Evolutionary conservation across 352 stramenopile species (phyloP).

Genomic region (Phytophthora crassamura): DNA sequence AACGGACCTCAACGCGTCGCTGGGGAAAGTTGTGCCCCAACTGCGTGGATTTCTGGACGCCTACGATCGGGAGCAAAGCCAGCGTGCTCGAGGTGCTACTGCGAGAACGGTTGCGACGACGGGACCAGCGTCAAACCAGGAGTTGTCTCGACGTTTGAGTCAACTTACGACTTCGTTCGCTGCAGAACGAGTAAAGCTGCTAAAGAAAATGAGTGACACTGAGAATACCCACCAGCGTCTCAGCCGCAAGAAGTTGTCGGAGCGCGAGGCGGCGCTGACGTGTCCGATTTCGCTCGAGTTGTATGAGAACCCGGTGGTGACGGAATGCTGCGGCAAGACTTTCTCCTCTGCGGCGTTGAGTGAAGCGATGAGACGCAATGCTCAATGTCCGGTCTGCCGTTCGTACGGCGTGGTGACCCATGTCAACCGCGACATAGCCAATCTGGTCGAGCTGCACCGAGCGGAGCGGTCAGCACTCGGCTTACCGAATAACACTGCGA

Average conservation of each 20-base stretch:
- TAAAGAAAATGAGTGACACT: conserved; percentile 24
- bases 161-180: conserved; percentile 17
- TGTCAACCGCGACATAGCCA: conserved; percentile 27
- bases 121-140: not conserved
- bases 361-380: conserved; percentile 14
- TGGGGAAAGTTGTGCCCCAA: conserved; percentile 19
- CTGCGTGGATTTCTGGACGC: conserved; percentile 13
- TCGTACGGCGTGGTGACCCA: conserved; percentile 8
- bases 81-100: not conserved
- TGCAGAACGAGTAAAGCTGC: conserved; percentile 20
- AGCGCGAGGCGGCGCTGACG: conserved; percentile 23
- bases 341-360: conserved; percentile 26
- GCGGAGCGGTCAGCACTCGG: conserved; percentile 20
- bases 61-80: conserved; percentile 23
- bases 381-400: conserved; percentile 26
- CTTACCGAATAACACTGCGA: conserved; percentile 6
- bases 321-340: conserved; percentile 32
- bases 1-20: conserved; percentile 7
- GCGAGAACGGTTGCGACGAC: conserved; percentile 1
- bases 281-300: conserved; percentile 38
- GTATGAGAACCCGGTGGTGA: conserved; percentile 33
- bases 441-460: conserved; percentile 29
- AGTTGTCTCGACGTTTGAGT: conserved; percentile 5
- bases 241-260: conserved; percentile 4
- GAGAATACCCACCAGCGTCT: conserved; percentile 10